phyloP scores from a whole-genome alignment of 805 yeast species.

The Tetrapisispora fleetii region DNA sequence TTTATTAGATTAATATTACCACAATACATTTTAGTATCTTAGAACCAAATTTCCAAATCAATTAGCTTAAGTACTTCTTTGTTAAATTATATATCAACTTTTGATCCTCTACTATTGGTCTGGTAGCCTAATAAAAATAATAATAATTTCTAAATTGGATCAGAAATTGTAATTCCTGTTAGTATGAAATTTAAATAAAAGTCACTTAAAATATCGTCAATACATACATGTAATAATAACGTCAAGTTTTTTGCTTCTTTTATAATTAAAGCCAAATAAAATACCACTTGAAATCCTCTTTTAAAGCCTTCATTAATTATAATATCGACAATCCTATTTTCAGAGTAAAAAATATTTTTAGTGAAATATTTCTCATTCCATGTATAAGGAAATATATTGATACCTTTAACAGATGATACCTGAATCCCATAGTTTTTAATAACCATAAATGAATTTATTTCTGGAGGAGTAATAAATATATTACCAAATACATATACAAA shows the following conservation, averaged over 20 bases:
- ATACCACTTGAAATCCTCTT: constrained; percentile 53
- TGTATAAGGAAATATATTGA: constrained; percentile 15
- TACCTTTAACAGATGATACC: constrained; percentile 14
- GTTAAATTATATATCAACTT: constrained; percentile 16
- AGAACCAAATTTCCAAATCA: too few species aligned
- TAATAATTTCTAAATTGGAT: not conserved
- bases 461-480: constrained; percentile 11
- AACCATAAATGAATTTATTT: constrained; percentile 16
- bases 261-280: constrained; percentile 51
- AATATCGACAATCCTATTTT: constrained; percentile 48
- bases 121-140: constrained; percentile 8
- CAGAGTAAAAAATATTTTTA: constrained; percentile 40
- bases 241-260: constrained; percentile 28
- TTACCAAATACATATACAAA: not conserved
- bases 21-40: too few species aligned
- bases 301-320: constrained; percentile 67
- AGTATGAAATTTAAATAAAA: not conserved
- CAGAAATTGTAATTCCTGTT: not conserved
- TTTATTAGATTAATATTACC: too few species aligned
- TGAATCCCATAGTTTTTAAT: constrained; percentile 22
- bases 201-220: not conserved
- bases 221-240: constrained; percentile 26
- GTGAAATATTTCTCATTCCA: constrained; percentile 9
- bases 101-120: constrained; percentile 19
- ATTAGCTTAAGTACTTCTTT: constrained; percentile 7